A percentile compares a stretch with the other conserved stretches of the same genome.
Evolutionary conservation across 371 early-diverging fungal species (phyloP).

Genomic region (Gilbertella persicaria): DNA sequence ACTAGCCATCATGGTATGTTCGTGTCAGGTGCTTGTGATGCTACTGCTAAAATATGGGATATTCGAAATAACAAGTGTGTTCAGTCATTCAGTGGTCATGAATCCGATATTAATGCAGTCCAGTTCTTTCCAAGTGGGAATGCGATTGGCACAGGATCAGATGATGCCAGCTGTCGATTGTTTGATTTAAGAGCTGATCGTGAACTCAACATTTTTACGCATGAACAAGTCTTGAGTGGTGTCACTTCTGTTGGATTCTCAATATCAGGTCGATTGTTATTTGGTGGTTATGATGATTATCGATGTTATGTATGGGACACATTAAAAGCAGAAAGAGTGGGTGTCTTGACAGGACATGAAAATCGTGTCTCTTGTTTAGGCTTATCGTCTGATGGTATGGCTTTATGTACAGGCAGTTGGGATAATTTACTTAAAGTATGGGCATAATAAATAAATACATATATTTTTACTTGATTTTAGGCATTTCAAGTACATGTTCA

Average conservation of each 20-base stretch:
- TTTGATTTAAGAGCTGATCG: conserved; percentile 97
- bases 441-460: conserved; percentile 14
- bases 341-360: conserved; percentile 93
- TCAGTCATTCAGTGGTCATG: conserved; percentile 97
- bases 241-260: conserved; percentile 97
- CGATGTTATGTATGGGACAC: conserved; percentile 99
- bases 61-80: conserved; percentile 94
- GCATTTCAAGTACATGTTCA: conserved; percentile 60
- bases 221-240: conserved; percentile 95
- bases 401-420: conserved; percentile 97
- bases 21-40: conserved; percentile 97
- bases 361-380: conserved; percentile 97
- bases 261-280: conserved; percentile 91
- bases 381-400: conserved; percentile 95
- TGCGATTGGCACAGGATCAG: conserved; percentile 96
- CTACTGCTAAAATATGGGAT: conserved; percentile 99
- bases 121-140: conserved; percentile 98
- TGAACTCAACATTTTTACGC: conserved; percentile 93
- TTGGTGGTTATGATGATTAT: conserved; percentile 98
- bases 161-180: conserved; percentile 96
- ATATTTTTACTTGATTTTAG: conserved; percentile 40
- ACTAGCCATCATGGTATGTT: conserved; percentile 93
- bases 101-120: conserved; percentile 97
- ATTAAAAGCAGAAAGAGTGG: conserved; percentile 91
- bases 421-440: conserved; percentile 87